These are phyloP conservation scores for Pouteria glomerata DNA, from an alignment of 148 eudicot species.

Conservation along the genomic window DNA sequence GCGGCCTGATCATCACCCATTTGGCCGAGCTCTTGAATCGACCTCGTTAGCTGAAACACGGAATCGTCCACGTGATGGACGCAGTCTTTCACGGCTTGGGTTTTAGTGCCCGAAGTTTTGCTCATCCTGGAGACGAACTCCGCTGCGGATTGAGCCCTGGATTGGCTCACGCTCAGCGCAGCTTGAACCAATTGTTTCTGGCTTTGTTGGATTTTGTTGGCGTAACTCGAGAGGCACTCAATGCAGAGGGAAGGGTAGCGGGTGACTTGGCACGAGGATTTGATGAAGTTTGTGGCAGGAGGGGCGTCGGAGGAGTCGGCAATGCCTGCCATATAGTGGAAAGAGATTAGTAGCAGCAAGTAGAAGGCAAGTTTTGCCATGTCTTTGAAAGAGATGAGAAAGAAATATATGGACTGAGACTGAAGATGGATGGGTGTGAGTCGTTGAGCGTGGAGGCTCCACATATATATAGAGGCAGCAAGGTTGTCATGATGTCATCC, in stretches of 20 bases:
- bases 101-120: conserved; percentile 25
- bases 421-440: background rate
- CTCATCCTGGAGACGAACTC: conserved; percentile 27
- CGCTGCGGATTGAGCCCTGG: conserved; percentile 33
- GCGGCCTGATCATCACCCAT: conserved; percentile 15
- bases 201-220: conserved; percentile 33
- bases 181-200: conserved; percentile 41
- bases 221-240: conserved; percentile 41
- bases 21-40: conserved; percentile 45
- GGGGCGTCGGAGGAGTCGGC: conserved; percentile 2
- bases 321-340: background rate
- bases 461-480: background rate
- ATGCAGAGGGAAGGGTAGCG: conserved; percentile 58
- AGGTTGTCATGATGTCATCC: background rate
- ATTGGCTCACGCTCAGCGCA: conserved; percentile 49
- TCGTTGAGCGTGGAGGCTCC: background rate
- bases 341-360: conserved; percentile 11
- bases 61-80: conserved; percentile 37
- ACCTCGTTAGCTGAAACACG: conserved; percentile 43
- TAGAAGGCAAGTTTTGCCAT: conserved; percentile 21
- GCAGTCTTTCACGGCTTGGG: conserved; percentile 58
- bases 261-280: conserved; percentile 53
- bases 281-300: conserved; percentile 38
- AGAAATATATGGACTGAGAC: no score
- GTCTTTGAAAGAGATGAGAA: background rate